These are phyloP conservation scores for Cyclotella choctawhatcheeana DNA, from an alignment of 108 stramenopile species.

Conservation along the genomic window DNA sequence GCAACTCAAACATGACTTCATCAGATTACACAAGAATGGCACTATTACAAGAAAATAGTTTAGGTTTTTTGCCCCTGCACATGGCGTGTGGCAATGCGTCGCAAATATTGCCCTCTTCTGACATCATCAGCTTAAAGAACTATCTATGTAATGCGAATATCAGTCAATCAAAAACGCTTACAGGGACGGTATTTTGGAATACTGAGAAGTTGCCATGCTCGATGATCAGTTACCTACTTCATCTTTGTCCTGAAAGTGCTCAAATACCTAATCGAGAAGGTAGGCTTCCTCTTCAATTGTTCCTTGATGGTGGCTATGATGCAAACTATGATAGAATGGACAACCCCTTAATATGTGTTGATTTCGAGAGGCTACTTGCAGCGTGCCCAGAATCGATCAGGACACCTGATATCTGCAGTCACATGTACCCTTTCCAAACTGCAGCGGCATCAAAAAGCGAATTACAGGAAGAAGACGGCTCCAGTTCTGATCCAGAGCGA, in stretches of 20 bases:
- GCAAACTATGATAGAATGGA: not conserved
- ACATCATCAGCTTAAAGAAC: not conserved
- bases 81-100: conserved; percentile 28
- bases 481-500: not conserved
- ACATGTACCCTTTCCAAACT: conserved; percentile 31
- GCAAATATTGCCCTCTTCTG: not conserved
- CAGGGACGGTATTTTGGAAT: conserved; percentile 20
- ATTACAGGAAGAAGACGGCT: not conserved
- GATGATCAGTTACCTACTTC: conserved; percentile 27
- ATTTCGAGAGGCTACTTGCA: conserved; percentile 23
- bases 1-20: not conserved
- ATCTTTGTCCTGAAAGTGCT: conserved; percentile 21
- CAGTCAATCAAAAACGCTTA: conserved; percentile 1
- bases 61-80: conserved; percentile 41
- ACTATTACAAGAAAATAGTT: conserved; percentile 17
- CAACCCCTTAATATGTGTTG: not conserved
- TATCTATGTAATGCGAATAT: not conserved
- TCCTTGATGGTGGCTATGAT: not conserved
- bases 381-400: conserved; percentile 33
- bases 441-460: conserved; percentile 10
- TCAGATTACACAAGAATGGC: not conserved
- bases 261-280: conserved; percentile 22
- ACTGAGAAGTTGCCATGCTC: conserved; percentile 21
- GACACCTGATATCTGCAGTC: conserved; percentile 19
- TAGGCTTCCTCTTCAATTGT: conserved; percentile 35